Conservation (phyloP, 164 flowering plant genomes). For the Aristolochia contorta region DNA sequence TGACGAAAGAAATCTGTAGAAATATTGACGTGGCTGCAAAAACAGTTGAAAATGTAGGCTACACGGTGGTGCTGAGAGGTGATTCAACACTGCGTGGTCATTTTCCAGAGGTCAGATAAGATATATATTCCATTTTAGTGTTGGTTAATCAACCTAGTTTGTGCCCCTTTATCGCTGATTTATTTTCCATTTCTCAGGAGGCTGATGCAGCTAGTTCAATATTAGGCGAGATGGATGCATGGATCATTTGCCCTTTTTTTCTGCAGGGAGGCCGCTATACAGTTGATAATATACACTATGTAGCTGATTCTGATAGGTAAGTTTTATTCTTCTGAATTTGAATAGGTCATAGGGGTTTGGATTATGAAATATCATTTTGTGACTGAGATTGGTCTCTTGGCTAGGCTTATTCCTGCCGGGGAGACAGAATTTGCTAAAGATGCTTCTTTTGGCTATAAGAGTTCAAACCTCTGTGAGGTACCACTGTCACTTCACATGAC, state of each 20-base stretch:
- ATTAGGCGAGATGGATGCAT: conserved; percentile 92
- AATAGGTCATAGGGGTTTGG: background rate
- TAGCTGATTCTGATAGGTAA: conserved; percentile 79
- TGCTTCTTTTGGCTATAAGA: conserved; percentile 85
- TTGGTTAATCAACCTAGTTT: too few species aligned
- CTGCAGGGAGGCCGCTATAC: conserved; percentile 99
- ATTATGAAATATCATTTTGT: background rate
- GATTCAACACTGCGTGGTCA: conserved; percentile 99
- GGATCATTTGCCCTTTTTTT: conserved; percentile 97
- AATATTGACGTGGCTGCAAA: conserved; percentile 64
- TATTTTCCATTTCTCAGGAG: conserved; percentile 40
- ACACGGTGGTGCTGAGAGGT: conserved; percentile 89
- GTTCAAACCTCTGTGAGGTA: conserved; percentile 92
- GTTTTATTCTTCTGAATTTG: background rate
- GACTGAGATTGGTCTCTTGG: conserved; percentile 8
- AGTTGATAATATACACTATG: conserved; percentile 81
- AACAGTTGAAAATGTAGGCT: conserved; percentile 41
- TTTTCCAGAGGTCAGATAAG: conserved; percentile 68
- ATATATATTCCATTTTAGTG: too few species aligned
- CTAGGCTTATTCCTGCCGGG: conserved; percentile 93
- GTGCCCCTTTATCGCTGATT: too few species aligned
- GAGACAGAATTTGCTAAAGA: conserved; percentile 98
- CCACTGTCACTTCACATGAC: background rate
- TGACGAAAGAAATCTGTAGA: conserved; percentile 66
- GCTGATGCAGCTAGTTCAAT: conserved; percentile 92